Evolutionary conservation across 106 monocot species (phyloP).

Genomic region (Narthecium ossifragum): DNA sequence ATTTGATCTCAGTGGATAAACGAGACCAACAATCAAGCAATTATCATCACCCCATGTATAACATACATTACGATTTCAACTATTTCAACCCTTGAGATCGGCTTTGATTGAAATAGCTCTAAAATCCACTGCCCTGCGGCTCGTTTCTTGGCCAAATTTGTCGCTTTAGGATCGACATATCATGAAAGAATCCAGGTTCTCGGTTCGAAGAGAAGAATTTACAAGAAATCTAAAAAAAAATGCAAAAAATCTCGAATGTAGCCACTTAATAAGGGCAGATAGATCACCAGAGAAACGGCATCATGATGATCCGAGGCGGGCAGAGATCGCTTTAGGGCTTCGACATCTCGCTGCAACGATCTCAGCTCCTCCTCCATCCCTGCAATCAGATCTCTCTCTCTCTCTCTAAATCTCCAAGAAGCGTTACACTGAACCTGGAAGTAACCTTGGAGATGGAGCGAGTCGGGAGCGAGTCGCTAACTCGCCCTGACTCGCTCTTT

Average conservation of each 20-base stretch:
- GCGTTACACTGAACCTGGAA: too few species aligned
- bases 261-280: neutral
- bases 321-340: conserved; percentile 24
- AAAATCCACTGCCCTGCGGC: neutral
- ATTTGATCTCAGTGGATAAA: neutral
- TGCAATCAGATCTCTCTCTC: neutral
- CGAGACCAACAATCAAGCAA: too few species aligned
- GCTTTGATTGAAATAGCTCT: neutral
- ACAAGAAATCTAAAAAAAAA: neutral
- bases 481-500: too few species aligned
- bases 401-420: too few species aligned
- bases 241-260: neutral
- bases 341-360: conserved; percentile 30
- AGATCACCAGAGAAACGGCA: conserved; percentile 26
- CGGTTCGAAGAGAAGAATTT: too few species aligned
- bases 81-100: neutral
- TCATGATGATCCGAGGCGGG: conserved; percentile 7
- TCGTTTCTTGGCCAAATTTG: too few species aligned
- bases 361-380: conserved; percentile 45
- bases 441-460: too few species aligned
- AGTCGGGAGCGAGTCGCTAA: too few species aligned
- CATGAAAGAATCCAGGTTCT: neutral
- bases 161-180: too few species aligned
- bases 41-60: too few species aligned
- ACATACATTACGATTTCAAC: too few species aligned